A percentile compares a stretch with the other conserved stretches of the same genome.
Evolutionary conservation across 2,329 filamentous ascomycete species (phyloP).

Genomic region (Aspergillus viridinutans): DNA sequence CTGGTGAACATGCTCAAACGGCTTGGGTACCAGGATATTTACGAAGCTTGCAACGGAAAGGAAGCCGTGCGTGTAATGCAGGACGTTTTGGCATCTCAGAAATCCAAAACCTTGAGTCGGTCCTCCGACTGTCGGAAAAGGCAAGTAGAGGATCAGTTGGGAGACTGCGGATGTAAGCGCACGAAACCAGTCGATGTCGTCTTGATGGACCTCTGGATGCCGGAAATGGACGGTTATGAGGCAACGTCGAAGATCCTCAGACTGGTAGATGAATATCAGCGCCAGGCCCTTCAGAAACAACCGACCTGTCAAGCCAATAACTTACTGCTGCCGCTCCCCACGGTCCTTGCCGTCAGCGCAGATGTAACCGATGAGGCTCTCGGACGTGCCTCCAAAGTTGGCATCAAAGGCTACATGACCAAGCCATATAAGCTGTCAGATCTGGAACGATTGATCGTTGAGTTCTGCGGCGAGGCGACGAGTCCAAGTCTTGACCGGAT

Average conservation of each 20-base stretch:
- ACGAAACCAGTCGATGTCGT: constrained; percentile 56
- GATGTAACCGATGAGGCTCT: constrained; percentile 63
- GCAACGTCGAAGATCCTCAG: constrained; percentile 60
- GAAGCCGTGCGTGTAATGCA: constrained; percentile 62
- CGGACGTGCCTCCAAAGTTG: constrained; percentile 56
- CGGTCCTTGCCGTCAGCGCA: constrained; percentile 61
- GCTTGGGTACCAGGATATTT: constrained; percentile 60
- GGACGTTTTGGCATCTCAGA: constrained; percentile 35
- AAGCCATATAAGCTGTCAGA: constrained; percentile 64
- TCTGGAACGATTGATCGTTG: constrained; percentile 56
- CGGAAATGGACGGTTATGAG: constrained; percentile 67
- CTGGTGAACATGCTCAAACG: constrained; percentile 63
- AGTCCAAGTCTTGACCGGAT: constrained; percentile 11
- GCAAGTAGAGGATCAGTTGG: constrained; percentile 10
- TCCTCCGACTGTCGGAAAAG: constrained; percentile 2
- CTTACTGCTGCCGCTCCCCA: constrained; percentile 35
- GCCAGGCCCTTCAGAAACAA: constrained; percentile 16
- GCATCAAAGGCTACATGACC: constrained; percentile 65
- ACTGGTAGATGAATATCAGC: constrained; percentile 43
- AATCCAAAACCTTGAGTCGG: constrained; percentile 16
- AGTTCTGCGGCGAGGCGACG: constrained; percentile 36
- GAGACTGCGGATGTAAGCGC: constrained; percentile 23
- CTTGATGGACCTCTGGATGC: constrained; percentile 76
- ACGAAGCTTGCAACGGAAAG: constrained; percentile 64
- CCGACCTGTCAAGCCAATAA: neutral